Conservation (phyloP, 129 eudicot genomes). For the Centella asiatica region DNA sequence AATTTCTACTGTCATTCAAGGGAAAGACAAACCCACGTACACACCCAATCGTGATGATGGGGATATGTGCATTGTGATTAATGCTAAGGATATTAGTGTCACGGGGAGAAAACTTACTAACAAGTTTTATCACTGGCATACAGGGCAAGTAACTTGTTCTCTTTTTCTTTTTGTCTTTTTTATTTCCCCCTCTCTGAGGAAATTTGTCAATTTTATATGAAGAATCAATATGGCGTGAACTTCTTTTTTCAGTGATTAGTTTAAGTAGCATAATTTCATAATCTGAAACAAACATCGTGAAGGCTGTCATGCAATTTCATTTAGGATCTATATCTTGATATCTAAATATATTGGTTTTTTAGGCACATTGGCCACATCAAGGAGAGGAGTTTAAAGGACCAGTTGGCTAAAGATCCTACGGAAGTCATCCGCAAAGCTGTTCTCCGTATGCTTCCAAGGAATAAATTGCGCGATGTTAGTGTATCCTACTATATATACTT, state of each 20-base stretch:
- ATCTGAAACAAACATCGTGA: not conserved
- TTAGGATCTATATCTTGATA: slow-evolving; percentile 5
- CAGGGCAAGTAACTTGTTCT: slow-evolving; percentile 47
- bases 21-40: slow-evolving; percentile 90
- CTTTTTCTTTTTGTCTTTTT: not conserved
- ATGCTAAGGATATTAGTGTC: slow-evolving; percentile 78
- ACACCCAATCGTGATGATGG: slow-evolving; percentile 84
- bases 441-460: slow-evolving; percentile 87
- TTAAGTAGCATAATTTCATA: not conserved
- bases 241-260: not conserved
- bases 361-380: slow-evolving; percentile 88
- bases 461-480: slow-evolving; percentile 93
- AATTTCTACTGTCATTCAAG: slow-evolving; percentile 78
- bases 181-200: no score
- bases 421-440: slow-evolving; percentile 98
- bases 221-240: not conserved
- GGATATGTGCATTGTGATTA: slow-evolving; percentile 79
- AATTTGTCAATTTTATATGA: no score
- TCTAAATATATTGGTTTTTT: slow-evolving; percentile 7
- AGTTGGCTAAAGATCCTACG: slow-evolving; percentile 90
- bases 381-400: slow-evolving; percentile 88
- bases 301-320: not conserved
- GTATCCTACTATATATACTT: not conserved
- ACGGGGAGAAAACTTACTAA: slow-evolving; percentile 91
- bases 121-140: slow-evolving; percentile 80